A percentile compares a stretch with the other conserved stretches of the same genome.
Conservation (phyloP, 2,329 filamentous ascomycete species). For the Colletotrichum sp. region DNA sequence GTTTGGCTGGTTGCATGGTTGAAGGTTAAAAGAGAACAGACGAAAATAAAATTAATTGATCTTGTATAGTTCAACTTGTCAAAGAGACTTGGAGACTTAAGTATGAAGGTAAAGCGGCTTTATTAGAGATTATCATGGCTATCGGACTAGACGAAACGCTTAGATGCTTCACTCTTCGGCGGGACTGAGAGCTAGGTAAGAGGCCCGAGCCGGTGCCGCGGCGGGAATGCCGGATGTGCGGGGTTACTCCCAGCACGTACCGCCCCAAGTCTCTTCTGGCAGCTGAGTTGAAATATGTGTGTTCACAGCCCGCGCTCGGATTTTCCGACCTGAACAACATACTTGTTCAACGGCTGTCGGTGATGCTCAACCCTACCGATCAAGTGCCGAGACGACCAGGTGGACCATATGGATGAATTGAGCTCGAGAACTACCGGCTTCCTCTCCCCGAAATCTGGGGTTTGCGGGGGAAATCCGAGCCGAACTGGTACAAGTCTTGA, state of each 20-base stretch:
- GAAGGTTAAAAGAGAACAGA: neutral
- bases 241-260: neutral
- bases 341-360: neutral
- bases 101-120: neutral
- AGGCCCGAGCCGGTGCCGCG: neutral
- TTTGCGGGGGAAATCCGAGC: neutral
- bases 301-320: neutral
- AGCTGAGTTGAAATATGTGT: neutral
- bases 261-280: neutral
- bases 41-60: neutral
- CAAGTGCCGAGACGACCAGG: neutral
- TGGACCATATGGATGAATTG: neutral
- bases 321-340: neutral
- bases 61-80: neutral
- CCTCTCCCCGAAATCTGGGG: neutral
- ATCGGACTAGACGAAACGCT: neutral
- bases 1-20: conserved; percentile 14
- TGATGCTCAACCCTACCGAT: neutral
- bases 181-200: neutral
- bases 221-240: neutral
- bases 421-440: neutral
- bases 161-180: neutral
- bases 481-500: neutral
- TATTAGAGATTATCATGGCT: neutral
- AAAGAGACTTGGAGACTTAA: neutral